Evolutionary conservation across 2,329 filamentous ascomycete genomes (phyloP), one percentile per base, ranked within the genome.

Genomic region (Eutypa lata): DNA sequence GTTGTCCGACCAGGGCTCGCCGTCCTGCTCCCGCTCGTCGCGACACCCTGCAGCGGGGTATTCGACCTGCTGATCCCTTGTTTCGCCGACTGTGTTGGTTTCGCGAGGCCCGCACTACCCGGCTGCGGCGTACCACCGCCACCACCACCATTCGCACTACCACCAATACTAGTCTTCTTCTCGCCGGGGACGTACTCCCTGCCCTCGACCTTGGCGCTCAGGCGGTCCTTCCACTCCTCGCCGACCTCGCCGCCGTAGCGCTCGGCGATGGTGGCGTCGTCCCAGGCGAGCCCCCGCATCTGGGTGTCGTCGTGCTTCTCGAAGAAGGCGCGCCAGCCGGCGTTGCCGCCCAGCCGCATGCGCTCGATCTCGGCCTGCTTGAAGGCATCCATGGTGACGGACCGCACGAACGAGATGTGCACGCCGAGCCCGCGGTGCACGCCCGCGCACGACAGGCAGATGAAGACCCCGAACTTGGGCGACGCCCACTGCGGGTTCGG

Each of bases 371-470:
- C 94, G 65, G 83, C 82, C 59, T 86, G 84, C 73, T 99, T 99
- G 79, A 99, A 97, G 53, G 91, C 91, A 76, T 99, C 94, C 94
- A 99, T 99, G 57, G 91, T 96, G 67, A 97, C 94, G 66, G 89
- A 94, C 55, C 94, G 89, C 59, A 99, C 92, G 75, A 99, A 99
- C 69, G 91, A 96, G 72, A 99, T 96, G 78, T 99, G 94, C 35
- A 99, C 94, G 56, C 94, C 94, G 28, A 99, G 84, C 3, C 91
- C 91, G 58, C 94, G 89, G 75, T 99, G 94, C 50, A 94, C 90
- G 63, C 94, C 94, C 33, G 92, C 93, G 77, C 94, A 99, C 58
- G 88, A 90, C 49, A 99, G 86, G 74, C 94, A 99, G 80, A 99
- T 97, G 78, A 99, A 99, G 72, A 96, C 90, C 68, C 93, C 93